phyloP scores from a whole-genome alignment of 2,329 filamentous ascomycete species.

The Pseudogymnoascus sp. region DNA sequence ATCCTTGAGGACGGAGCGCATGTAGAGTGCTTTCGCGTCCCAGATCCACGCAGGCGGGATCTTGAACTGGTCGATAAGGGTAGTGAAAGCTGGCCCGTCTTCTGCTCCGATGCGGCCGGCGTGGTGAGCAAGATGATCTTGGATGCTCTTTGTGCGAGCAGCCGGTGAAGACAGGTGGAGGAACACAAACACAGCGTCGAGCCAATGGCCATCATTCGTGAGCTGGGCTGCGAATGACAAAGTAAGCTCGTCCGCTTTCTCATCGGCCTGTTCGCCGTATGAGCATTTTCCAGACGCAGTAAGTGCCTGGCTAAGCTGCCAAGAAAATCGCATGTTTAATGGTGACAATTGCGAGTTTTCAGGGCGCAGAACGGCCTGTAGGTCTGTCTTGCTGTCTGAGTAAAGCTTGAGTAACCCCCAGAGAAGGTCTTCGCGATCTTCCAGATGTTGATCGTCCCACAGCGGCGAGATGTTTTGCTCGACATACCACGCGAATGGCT shows the following conservation, averaged over 20 bases:
- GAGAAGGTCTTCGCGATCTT: conserved; percentile 64
- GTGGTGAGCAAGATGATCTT: conserved; percentile 67
- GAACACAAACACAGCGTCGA: conserved; percentile 67
- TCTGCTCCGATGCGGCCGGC: conserved; percentile 57
- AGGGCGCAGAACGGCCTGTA: conserved; percentile 67
- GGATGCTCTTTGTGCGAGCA: conserved; percentile 58
- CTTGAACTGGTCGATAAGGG: conserved; percentile 55
- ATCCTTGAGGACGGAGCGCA: conserved; percentile 64
- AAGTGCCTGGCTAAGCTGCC: conserved; percentile 73
- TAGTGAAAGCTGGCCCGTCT: conserved; percentile 46
- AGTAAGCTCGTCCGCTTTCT: conserved; percentile 59
- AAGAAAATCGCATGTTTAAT: conserved; percentile 67
- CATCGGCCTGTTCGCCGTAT: conserved; percentile 43
- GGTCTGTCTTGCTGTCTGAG: conserved; percentile 42
- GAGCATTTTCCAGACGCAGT: conserved; percentile 40
- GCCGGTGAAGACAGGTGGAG: conserved; percentile 60
- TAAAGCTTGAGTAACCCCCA: conserved; percentile 84
- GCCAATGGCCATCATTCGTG: conserved; percentile 56
- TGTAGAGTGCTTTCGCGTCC: conserved; percentile 76
- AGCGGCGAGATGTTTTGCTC: conserved; percentile 49
- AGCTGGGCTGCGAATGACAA: conserved; percentile 58
- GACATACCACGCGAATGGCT: conserved; percentile 64
- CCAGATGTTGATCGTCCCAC: conserved; percentile 52
- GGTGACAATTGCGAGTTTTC: conserved; percentile 69
- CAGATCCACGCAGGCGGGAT: conserved; percentile 76